Conservation (phyloP, 169 alveolate genomes). For the Cryptosporidium viatorum region DNA sequence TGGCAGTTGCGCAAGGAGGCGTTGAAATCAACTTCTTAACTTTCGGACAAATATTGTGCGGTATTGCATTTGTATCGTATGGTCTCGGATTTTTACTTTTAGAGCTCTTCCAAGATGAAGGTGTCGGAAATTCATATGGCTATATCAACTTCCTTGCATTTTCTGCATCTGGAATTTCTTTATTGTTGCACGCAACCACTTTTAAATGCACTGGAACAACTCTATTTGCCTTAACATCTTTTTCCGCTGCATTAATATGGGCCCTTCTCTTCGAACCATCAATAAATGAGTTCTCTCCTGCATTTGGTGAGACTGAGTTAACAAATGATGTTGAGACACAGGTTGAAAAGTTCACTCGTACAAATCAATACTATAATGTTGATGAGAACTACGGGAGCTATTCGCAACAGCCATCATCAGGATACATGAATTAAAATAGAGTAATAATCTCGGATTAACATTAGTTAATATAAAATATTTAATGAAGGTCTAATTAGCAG, state of each 20-base stretch:
- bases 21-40: slow-evolving; percentile 90
- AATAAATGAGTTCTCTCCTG: slow-evolving; percentile 91
- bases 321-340: slow-evolving; percentile 93
- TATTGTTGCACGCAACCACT: slow-evolving; percentile 80
- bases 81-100: slow-evolving; percentile 90
- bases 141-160: slow-evolving; percentile 84
- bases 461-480: slow-evolving; percentile 13
- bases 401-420: slow-evolving; percentile 50
- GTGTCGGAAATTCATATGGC: slow-evolving; percentile 93
- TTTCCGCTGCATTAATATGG: slow-evolving; percentile 90
- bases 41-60: slow-evolving; percentile 88
- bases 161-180: slow-evolving; percentile 39
- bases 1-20: slow-evolving; percentile 89
- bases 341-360: slow-evolving; percentile 90
- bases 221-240: slow-evolving; percentile 84
- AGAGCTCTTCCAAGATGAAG: slow-evolving; percentile 93
- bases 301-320: slow-evolving; percentile 91
- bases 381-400: slow-evolving; percentile 59
- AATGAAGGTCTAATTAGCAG: not conserved
- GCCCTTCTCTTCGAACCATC: slow-evolving; percentile 91
- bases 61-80: slow-evolving; percentile 86
- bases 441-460: not conserved
- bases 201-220: slow-evolving; percentile 82
- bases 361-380: slow-evolving; percentile 78
- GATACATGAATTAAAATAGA: slow-evolving; percentile 29